phyloP scores from a whole-genome alignment of 805 yeast genomes.

The Cyberlindnera saturnus region DNA sequence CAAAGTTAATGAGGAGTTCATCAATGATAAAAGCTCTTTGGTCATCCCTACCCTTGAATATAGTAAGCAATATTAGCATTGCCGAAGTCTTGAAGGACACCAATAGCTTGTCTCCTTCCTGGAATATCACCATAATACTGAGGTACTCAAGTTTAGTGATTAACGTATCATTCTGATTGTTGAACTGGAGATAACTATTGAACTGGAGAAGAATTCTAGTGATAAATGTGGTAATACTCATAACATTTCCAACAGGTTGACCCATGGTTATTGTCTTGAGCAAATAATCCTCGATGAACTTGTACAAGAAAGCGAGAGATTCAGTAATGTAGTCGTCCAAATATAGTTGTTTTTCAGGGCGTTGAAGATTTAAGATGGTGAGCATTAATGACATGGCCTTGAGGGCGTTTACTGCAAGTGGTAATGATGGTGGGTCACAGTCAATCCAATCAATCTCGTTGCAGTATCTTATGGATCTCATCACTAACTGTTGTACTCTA shows the following conservation, averaged over 20 bases:
- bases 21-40: conserved; percentile 58
- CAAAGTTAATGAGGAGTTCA: conserved; percentile 50
- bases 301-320: conserved; percentile 35
- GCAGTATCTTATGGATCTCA: conserved; percentile 23
- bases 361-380: conserved; percentile 33
- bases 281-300: conserved; percentile 27
- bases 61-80: conserved; percentile 15
- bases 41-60: conserved; percentile 27
- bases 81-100: conserved; percentile 14
- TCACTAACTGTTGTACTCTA: conserved; percentile 28
- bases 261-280: conserved; percentile 10
- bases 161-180: conserved; percentile 40
- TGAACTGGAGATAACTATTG: conserved; percentile 12
- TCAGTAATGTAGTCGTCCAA: conserved; percentile 38
- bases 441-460: conserved; percentile 17
- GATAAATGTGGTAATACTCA: conserved; percentile 1
- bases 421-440: neutral
- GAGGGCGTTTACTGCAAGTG: conserved; percentile 8
- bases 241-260: neutral
- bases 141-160: conserved; percentile 57
- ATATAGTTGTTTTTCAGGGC: conserved; percentile 38
- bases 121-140: conserved; percentile 35
- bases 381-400: conserved; percentile 28
- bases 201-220: conserved; percentile 14
- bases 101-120: conserved; percentile 15